Base-by-base conservation (phyloP, 2,329 filamentous ascomycete species). In the Botrytis porri region DNA sequence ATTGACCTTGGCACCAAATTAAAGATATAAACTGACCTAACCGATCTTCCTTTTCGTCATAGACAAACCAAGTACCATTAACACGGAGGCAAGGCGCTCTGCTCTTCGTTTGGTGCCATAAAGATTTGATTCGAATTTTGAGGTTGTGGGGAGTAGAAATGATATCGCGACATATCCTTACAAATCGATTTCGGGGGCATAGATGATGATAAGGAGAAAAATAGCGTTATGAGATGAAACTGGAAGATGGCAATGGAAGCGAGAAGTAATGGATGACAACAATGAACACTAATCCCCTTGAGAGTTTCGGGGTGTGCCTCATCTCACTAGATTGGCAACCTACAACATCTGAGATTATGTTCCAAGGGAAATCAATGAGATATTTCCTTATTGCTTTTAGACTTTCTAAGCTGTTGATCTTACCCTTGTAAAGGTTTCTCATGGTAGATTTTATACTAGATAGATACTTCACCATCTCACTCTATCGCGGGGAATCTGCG, bases 181-280 rank as follows among this genome's bases (percentile, higher is more conserved):
- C 22, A n/a, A 25, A 4, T n/a, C 0, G 3, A 1, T 0, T 51
- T n/a, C 0, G 10, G 45, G 22, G 4, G 1, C 10, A 2, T 25
- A 14, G 22, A n/a, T n/a, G 10, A 51, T 1, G 1, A n/a, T 12
- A 6, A 51, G 45, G 0, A 51, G 10, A 3, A 12, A 1, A n/a
- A 25, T 25, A 1, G 4, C 25, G 22, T 14, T 25, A 51, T 25
- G 9, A 12, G 9, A 48, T 25, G 1, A 10, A 0, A 25, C 4
- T 48, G 20, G 12, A 25, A 48, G 18, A 25, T 48, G 22, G 1
- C 10, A 7, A 51, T 6, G 22, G 7, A 14, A 14, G 9, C 4
- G 22, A 25, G 10, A 51, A 25, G 1, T 25, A 51, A 8, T 14
- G 10, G 10, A 25, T 7, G 8, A 51, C 22, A 25, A 51, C 4